Conservation (phyloP, 1,139 yeast species). For the Debaryomyces fabryi region DNA sequence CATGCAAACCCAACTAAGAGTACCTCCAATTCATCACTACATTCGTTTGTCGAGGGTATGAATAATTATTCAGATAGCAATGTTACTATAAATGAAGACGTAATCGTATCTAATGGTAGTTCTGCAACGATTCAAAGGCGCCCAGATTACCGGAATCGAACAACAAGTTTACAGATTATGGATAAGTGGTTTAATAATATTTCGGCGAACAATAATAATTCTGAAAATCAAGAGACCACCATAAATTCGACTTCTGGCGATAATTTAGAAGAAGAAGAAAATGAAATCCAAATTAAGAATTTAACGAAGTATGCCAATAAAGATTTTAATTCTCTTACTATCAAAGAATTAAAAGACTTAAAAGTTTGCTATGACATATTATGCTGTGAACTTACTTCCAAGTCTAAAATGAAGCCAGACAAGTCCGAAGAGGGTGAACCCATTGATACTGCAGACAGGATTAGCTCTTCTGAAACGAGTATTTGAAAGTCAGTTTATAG, state of each 20-base stretch:
- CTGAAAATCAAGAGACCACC: neutral
- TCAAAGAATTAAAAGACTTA: constrained; percentile 37
- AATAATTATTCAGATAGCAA: constrained; percentile 16
- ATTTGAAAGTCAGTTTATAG: constrained; percentile 1
- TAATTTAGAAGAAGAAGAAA: constrained; percentile 2
- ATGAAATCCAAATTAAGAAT: constrained; percentile 18
- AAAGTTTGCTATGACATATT: constrained; percentile 43
- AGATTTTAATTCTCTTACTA: constrained; percentile 41
- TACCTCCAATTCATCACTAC: constrained; percentile 33
- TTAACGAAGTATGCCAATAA: constrained; percentile 35
- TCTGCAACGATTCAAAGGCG: constrained; percentile 17
- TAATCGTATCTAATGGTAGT: constrained; percentile 1
- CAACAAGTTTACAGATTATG: constrained; percentile 47
- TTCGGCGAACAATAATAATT: constrained; percentile 11
- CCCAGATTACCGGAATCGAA: constrained; percentile 37
- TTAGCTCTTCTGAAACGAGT: constrained; percentile 1
- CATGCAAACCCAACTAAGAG: constrained; percentile 20
- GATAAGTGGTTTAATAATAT: constrained; percentile 49
- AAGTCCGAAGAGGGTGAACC: constrained; percentile 1
- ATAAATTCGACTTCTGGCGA: neutral
- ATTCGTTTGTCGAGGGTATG: constrained; percentile 32
- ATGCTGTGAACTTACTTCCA: constrained; percentile 25
- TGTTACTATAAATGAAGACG: neutral
- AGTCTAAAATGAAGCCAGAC: neutral
- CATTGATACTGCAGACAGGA: neutral